Evolutionary conservation across 2,329 filamentous ascomycete genomes (phyloP).

Genomic region (Paradendryphiella salina): DNA sequence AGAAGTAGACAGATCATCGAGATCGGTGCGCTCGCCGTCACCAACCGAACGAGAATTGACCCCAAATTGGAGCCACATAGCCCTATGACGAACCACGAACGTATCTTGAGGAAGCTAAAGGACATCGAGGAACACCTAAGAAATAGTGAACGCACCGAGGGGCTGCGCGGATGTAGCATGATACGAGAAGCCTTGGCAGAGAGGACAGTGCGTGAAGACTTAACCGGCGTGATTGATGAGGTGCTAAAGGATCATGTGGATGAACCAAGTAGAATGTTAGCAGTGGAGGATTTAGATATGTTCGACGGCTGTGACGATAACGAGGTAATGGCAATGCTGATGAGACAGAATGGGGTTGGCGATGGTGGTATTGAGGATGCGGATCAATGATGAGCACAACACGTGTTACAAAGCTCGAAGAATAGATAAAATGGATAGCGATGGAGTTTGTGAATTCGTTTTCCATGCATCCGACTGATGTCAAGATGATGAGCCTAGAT

Average conservation of each 20-base stretch:
- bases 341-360: slow-evolving; percentile 11
- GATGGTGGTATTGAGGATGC: neutral
- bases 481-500: neutral
- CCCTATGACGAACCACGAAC: neutral
- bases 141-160: slow-evolving; percentile 13
- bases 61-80: neutral
- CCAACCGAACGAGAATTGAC: slow-evolving; percentile 10
- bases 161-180: slow-evolving; percentile 22
- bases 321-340: slow-evolving; percentile 15
- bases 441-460: neutral
- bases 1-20: slow-evolving; percentile 35
- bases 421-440: too few species aligned
- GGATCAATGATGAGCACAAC: neutral
- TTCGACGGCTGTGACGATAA: slow-evolving; percentile 8
- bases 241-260: neutral
- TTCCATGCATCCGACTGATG: neutral
- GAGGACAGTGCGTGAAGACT: neutral
- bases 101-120: slow-evolving; percentile 20
- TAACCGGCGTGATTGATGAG: neutral
- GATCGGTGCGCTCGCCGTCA: slow-evolving; percentile 36
- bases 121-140: slow-evolving; percentile 26
- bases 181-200: slow-evolving; percentile 18
- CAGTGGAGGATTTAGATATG: neutral
- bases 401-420: too few species aligned
- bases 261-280: slow-evolving; percentile 5